Evolutionary conservation across 768 basidiomycete genomes (phyloP), one percentile per base, ranked within the genome.

Genomic region (Crassisporium funariophilum): DNA sequence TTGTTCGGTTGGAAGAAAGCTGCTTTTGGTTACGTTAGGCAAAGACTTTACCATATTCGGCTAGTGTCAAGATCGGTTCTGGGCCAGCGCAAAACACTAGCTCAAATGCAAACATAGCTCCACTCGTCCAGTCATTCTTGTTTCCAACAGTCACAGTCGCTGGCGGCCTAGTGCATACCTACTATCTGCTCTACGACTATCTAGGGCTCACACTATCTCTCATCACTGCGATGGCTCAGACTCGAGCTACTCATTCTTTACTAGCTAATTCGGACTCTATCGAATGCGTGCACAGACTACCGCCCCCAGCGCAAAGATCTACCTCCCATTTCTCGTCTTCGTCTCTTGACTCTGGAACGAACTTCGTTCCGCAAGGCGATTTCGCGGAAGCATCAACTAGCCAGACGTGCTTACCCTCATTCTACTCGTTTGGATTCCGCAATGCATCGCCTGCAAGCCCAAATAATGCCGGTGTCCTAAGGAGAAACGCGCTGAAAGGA

Each of bases 401-500:
- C 19, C 45, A 49, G 20, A 49, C 34, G 29, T 47, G 50, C 40
- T 46, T 58, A 22, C 58, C 61, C 9, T 54, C 56, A 11, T 65
- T 58, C 35, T 59, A 59, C 35, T 46, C 49, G 1, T 46, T 20
- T 25, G 43, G 45, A 16, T 38, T 48, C 13, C 41, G 46, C 16
- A 22, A 37, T 36, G 29, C 46, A 19, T 24, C 48, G 17, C 33
- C 36, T 6, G 3, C 40, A 15, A 33, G 24, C 17, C 17, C 19
- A 38, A 24, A 35, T 20, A 8, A 19, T 41, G 36, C 25, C 29
- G 8, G n/a, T 16, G 22, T 35, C 41, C 33, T n/a, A n/a, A n/a
- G 35, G 27, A 34, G 44, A n/a, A 27, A 36, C 16, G 42, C 27
- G 40, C 7, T 44, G 22, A n/a, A 22, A 46, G 16, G 38, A 5